phyloP scores from a whole-genome alignment of 148 eudicot genomes.

The Chenopodium formosanum region DNA sequence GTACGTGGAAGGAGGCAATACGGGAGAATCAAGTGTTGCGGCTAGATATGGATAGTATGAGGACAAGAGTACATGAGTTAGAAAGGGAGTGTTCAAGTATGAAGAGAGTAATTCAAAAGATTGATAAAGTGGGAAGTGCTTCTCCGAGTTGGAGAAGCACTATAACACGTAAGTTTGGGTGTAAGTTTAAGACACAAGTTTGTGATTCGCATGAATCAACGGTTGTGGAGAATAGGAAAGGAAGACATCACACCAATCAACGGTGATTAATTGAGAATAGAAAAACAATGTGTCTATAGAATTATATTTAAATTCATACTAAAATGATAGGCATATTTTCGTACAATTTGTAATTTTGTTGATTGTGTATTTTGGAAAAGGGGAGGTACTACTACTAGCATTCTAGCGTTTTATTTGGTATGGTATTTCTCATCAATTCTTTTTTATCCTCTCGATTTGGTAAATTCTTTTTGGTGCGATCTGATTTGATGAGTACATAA shows the following conservation, averaged over 20 bases:
- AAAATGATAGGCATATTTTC: background rate
- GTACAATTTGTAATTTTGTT: background rate
- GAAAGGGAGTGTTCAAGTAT: slow-evolving; percentile 84
- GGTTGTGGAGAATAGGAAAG: slow-evolving; percentile 53
- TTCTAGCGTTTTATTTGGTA: background rate
- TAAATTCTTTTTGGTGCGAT: background rate
- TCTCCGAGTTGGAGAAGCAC: slow-evolving; percentile 40
- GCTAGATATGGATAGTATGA: slow-evolving; percentile 86
- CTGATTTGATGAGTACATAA: no score
- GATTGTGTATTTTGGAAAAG: background rate
- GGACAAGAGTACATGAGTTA: slow-evolving; percentile 77
- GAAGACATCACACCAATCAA: slow-evolving; percentile 34
- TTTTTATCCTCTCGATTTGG: background rate
- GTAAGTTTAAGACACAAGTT: slow-evolving; percentile 92
- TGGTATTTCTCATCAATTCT: background rate
- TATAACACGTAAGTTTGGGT: slow-evolving; percentile 62
- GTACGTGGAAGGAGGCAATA: slow-evolving; percentile 52
- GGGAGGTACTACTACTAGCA: background rate
- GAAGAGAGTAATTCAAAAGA: slow-evolving; percentile 70
- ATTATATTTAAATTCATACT: background rate
- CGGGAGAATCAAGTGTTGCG: slow-evolving; percentile 81
- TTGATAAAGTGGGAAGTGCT: slow-evolving; percentile 39
- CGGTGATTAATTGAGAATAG: slow-evolving; percentile 7
- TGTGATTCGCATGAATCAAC: slow-evolving; percentile 88
- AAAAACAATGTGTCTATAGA: background rate